A percentile compares a stretch with the other conserved stretches of the same genome.
phyloP scores from a whole-genome alignment of 805 yeast genomes.

The Spathaspora arborariae region DNA sequence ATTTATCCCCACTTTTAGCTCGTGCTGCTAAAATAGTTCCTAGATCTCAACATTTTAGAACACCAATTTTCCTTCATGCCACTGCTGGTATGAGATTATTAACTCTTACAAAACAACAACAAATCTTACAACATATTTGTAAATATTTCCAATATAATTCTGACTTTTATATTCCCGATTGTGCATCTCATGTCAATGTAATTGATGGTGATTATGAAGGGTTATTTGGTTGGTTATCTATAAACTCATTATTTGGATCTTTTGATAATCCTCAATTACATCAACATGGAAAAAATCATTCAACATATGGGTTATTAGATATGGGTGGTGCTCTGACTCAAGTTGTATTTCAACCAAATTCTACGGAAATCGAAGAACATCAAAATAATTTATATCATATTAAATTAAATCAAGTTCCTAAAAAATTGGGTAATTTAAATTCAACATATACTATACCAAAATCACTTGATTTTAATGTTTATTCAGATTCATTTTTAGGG shows the following conservation, averaged over 20 bases:
- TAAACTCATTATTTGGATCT: constrained; percentile 52
- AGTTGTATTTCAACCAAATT: constrained; percentile 58
- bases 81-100: constrained; percentile 67
- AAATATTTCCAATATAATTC: constrained; percentile 43
- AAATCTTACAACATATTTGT: constrained; percentile 48
- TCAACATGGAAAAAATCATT: constrained; percentile 40
- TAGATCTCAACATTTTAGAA: constrained; percentile 52
- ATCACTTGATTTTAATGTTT: constrained; percentile 38
- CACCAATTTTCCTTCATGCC: constrained; percentile 67
- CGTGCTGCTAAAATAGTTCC: constrained; percentile 54
- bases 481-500: constrained; percentile 55
- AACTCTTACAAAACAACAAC: constrained; percentile 47
- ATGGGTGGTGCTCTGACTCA: constrained; percentile 69
- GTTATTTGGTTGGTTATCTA: constrained; percentile 61
- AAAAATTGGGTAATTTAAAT: neutral
- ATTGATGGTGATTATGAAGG: constrained; percentile 68
- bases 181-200: constrained; percentile 53
- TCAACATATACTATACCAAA: constrained; percentile 15
- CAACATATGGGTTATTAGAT: constrained; percentile 55
- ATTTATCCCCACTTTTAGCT: constrained; percentile 45
- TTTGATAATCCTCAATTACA: constrained; percentile 35
- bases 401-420: constrained; percentile 35
- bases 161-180: constrained; percentile 57
- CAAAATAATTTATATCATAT: constrained; percentile 44
- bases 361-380: constrained; percentile 42